phyloP scores from a whole-genome alignment of 768 basidiomycete genomes.

The Suillus occidentalis region DNA sequence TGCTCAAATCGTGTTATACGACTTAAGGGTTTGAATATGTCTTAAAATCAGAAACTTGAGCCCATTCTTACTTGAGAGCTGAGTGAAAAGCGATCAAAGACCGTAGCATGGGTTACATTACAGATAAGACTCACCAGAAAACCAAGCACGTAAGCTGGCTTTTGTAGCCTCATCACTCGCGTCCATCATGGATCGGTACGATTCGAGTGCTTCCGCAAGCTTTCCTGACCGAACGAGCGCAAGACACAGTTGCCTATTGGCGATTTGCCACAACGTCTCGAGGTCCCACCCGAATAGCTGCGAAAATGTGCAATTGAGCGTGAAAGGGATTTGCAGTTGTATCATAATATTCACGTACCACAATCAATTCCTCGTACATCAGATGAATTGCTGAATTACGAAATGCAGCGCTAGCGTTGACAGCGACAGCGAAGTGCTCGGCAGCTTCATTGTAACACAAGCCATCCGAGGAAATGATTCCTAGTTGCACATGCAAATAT shows the following conservation, averaged over 20 bases:
- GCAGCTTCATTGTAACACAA: background rate
- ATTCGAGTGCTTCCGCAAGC: background rate
- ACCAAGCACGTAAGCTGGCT: background rate
- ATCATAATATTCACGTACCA: background rate
- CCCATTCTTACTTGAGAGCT: background rate
- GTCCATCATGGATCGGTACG: background rate
- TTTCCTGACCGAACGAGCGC: background rate
- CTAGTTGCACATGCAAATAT: background rate
- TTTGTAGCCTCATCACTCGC: background rate
- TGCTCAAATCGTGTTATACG: too few species aligned
- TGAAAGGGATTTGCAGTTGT: background rate
- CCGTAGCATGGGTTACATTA: background rate
- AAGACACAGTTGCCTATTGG: background rate
- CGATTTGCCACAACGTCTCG: background rate
- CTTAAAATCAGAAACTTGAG: too few species aligned
- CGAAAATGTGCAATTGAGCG: background rate
- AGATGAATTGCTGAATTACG: background rate
- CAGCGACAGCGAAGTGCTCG: background rate
- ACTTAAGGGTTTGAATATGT: too few species aligned
- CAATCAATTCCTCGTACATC: background rate
- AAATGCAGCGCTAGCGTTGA: background rate
- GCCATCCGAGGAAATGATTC: background rate
- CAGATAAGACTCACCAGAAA: background rate
- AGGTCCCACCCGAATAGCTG: background rate
- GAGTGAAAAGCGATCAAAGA: background rate